These are phyloP conservation scores for Perkinsus marinus DNA, from an alignment of 169 alveolate genomes.

Conservation along the genomic window DNA sequence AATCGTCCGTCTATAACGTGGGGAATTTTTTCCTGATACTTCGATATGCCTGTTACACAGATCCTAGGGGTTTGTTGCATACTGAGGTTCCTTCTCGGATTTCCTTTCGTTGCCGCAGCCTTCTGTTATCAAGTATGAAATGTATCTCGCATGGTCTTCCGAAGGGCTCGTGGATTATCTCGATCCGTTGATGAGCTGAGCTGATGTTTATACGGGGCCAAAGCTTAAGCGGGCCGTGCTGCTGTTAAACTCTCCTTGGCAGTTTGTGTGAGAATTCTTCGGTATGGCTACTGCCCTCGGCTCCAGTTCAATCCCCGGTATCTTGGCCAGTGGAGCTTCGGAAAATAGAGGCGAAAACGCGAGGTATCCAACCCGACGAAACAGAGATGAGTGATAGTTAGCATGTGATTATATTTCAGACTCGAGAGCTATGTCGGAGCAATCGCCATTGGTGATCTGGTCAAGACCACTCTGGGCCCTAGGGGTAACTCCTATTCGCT, in stretches of 20 bases:
- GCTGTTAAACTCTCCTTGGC: background rate
- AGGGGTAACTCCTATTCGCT: conserved; percentile 19
- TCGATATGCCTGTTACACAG: background rate
- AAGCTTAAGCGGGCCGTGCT: background rate
- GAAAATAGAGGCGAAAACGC: background rate
- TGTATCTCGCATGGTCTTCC: too few species aligned
- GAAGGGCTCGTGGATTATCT: too few species aligned
- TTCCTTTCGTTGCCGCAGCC: too few species aligned
- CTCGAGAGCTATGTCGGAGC: conserved; percentile 90
- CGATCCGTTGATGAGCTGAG: too few species aligned
- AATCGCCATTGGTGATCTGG: conserved; percentile 97
- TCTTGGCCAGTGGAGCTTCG: background rate
- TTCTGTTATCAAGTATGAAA: too few species aligned
- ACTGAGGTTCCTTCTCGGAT: too few species aligned
- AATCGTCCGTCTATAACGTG: background rate
- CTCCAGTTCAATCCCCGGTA: background rate
- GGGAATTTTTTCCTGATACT: background rate
- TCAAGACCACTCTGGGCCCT: conserved; percentile 95
- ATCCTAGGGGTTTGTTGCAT: background rate
- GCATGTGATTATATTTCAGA: background rate
- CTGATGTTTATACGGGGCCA: too few species aligned
- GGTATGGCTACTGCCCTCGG: background rate
- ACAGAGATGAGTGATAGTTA: background rate
- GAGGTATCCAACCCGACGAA: background rate
- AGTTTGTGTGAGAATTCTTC: background rate